These are phyloP conservation scores for Rugosomyces carneus DNA, from an alignment of 1,284 basidiomycete genomes.

Conservation along the genomic window DNA sequence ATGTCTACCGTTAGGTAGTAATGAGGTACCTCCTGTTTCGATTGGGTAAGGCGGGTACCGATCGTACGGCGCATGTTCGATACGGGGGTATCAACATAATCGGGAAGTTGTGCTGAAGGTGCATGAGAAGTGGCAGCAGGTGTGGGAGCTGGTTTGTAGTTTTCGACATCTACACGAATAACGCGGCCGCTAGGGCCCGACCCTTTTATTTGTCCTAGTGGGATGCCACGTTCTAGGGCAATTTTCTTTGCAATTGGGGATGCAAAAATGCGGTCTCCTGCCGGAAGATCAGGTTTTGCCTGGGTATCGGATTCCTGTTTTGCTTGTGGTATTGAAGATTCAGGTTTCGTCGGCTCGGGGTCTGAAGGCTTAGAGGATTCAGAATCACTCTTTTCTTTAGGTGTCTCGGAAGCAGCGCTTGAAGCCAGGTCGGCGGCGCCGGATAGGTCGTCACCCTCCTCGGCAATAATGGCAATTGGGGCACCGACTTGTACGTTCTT, in stretches of 20 bases:
- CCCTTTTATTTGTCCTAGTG: constrained; percentile 88
- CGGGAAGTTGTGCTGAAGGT: constrained; percentile 43
- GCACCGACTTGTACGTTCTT: constrained; percentile 86
- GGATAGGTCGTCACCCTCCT: constrained; percentile 91
- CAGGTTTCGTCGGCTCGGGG: constrained; percentile 28
- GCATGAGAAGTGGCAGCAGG: constrained; percentile 33
- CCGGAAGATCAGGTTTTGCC: constrained; percentile 49
- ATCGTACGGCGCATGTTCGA: constrained; percentile 95
- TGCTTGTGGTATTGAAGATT: constrained; percentile 34
- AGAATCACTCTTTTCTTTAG: constrained; percentile 34
- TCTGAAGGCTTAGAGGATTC: constrained; percentile 15
- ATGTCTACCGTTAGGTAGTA: constrained; percentile 96
- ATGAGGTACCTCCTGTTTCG: constrained; percentile 93
- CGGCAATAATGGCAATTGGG: constrained; percentile 85
- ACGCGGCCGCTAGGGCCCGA: constrained; percentile 94
- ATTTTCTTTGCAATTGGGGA: constrained; percentile 96
- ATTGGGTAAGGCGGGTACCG: constrained; percentile 85
- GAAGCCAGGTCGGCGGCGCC: constrained; percentile 75
- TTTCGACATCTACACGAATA: constrained; percentile 90
- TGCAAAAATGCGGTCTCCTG: constrained; percentile 85
- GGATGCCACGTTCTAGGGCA: constrained; percentile 92
- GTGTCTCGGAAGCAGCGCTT: constrained; percentile 40
- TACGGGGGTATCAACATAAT: constrained; percentile 89
- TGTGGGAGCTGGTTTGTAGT: constrained; percentile 59
- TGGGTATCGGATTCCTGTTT: constrained; percentile 13